phyloP scores from a whole-genome alignment of 208 protist genomes.

The Wallacemonas sp. region DNA sequence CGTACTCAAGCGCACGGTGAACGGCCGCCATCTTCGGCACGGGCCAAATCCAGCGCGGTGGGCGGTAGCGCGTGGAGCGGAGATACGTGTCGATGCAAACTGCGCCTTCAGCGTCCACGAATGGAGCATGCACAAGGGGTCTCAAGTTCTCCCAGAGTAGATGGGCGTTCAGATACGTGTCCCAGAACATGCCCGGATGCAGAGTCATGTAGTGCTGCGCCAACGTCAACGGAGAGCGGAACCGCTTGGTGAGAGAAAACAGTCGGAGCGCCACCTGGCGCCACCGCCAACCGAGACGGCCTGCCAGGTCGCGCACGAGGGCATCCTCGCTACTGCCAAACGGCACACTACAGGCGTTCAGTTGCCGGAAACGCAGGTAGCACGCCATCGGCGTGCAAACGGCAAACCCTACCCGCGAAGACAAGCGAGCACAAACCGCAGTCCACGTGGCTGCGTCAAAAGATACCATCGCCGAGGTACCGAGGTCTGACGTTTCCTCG shows the following conservation, averaged over 20 bases:
- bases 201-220: conserved; percentile 34
- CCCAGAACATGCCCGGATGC: background rate
- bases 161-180: background rate
- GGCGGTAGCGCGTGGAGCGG: too few relatives aligned
- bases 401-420: background rate
- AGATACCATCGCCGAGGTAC: background rate
- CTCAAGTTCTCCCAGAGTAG: background rate
- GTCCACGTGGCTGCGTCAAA: background rate
- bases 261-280: conserved; percentile 23
- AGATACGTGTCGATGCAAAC: too few relatives aligned
- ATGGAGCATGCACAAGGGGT: background rate
- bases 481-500: background rate
- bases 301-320: conserved; percentile 21
- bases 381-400: conserved; percentile 24
- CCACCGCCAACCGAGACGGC: conserved; percentile 28
- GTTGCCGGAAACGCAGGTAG: conserved; percentile 26
- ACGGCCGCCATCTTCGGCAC: background rate
- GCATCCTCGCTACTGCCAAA: conserved; percentile 32
- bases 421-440: background rate
- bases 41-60: too few relatives aligned
- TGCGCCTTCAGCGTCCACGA: background rate
- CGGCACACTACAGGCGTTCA: conserved; percentile 11
- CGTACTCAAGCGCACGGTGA: background rate
- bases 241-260: conserved; percentile 13
- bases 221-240: conserved; percentile 39